A percentile compares a stretch with the other conserved stretches of the same genome.
These are phyloP conservation scores for Lophiotrema nucula DNA, from an alignment of 495 filamentous ascomycete genomes.

Conservation along the genomic window DNA sequence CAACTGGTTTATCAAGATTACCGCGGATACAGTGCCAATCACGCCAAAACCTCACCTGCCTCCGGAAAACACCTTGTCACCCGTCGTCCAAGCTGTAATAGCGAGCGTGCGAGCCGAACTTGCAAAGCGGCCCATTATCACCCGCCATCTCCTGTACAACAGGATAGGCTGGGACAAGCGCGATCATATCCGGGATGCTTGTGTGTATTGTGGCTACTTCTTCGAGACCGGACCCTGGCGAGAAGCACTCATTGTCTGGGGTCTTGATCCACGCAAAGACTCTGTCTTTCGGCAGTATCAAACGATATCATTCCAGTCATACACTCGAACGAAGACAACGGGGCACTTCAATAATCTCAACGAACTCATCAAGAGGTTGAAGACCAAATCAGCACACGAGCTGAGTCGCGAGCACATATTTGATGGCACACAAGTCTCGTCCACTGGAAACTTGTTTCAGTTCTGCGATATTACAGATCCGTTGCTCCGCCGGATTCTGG, in stretches of 20 bases:
- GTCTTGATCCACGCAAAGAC: slow-evolving; percentile 77
- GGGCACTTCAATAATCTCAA: background rate
- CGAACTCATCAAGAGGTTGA: background rate
- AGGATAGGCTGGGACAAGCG: slow-evolving; percentile 44
- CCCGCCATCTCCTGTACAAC: slow-evolving; percentile 74
- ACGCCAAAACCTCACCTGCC: slow-evolving; percentile 51
- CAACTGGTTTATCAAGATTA: slow-evolving; percentile 59
- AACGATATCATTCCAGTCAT: slow-evolving; percentile 70
- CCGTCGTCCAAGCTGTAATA: slow-evolving; percentile 58
- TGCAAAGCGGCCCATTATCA: slow-evolving; percentile 77
- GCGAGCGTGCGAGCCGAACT: slow-evolving; percentile 59
- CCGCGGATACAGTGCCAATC: slow-evolving; percentile 53
- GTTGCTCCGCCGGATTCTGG: slow-evolving; percentile 55
- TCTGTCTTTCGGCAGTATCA: slow-evolving; percentile 78
- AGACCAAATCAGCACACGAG: slow-evolving; percentile 30
- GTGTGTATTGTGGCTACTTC: slow-evolving; percentile 80
- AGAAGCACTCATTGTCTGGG: slow-evolving; percentile 79
- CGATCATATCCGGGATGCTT: slow-evolving; percentile 59
- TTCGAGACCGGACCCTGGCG: slow-evolving; percentile 89
- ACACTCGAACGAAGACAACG: slow-evolving; percentile 28
- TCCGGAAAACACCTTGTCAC: slow-evolving; percentile 48
- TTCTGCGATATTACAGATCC: slow-evolving; percentile 88
- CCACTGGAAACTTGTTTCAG: slow-evolving; percentile 87
- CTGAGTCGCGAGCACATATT: slow-evolving; percentile 62
- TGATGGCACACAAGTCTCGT: slow-evolving; percentile 64